These are phyloP conservation scores for Stagonosporopsis rhizophila DNA, from an alignment of 2,329 filamentous ascomycete species.

Conservation along the genomic window DNA sequence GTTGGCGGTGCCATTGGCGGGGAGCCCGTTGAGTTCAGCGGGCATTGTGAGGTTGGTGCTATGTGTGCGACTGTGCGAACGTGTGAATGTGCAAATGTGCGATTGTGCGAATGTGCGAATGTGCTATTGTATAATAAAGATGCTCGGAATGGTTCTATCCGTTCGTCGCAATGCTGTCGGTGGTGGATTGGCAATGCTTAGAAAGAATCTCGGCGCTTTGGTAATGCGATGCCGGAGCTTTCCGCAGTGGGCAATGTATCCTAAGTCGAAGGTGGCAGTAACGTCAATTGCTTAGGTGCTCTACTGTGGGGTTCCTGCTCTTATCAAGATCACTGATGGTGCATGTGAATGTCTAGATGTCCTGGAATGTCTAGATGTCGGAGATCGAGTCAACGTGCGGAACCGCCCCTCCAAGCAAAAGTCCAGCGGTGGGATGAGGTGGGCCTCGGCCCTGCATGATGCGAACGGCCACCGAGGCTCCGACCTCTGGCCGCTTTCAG, in stretches of 20 bases:
- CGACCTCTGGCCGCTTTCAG: constrained; percentile 4
- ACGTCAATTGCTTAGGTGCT: neutral
- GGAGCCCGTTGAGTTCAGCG: constrained; percentile 26
- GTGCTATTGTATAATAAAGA: neutral
- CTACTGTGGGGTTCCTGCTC: neutral
- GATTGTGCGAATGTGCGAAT: neutral
- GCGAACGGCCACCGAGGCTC: constrained; percentile 8
- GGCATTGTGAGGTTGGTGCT: constrained; percentile 27
- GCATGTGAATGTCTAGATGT: constrained; percentile 10
- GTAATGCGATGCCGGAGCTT: constrained; percentile 36
- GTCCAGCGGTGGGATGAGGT: constrained; percentile 12
- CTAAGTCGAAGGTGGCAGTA: neutral
- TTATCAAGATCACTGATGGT: neutral
- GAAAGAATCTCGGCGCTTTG: constrained; percentile 25
- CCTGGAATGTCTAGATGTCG: constrained; percentile 3
- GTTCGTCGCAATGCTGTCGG: constrained; percentile 1
- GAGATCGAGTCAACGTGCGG: constrained; percentile 14
- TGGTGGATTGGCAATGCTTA: constrained; percentile 29
- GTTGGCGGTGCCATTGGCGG: constrained; percentile 27
- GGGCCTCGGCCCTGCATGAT: constrained; percentile 16
- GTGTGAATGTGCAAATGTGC: no score
- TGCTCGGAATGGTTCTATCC: constrained; percentile 4
- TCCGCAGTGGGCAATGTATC: constrained; percentile 5
- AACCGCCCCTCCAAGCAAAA: constrained; percentile 20
- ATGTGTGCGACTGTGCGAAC: neutral